Evolutionary conservation across 2,329 filamentous ascomycete species (phyloP), one percentile per base, ranked within the genome.

Genomic region (Cladosporium oxysporum): DNA sequence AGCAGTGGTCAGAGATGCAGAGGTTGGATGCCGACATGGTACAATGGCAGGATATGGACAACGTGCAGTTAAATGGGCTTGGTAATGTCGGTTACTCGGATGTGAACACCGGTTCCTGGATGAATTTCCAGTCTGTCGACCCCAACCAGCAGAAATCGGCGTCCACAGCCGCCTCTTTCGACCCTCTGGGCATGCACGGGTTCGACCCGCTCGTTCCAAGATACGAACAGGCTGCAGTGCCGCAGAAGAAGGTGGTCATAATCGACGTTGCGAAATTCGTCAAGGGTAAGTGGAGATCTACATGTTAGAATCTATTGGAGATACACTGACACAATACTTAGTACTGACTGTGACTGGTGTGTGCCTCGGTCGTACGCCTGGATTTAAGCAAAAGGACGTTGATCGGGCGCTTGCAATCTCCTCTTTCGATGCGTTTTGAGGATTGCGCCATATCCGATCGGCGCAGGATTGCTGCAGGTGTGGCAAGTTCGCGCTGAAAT

Each of bases 331-430:
- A 4, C 41, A 23, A 12, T 16, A 3, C 8, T 26, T 41, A 74
- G 69, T 62, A 59, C 74, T 80, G 68, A 78, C 70, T n/a, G 62
- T 74, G 37, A 72, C 75, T 33, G 76, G 70, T 21, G 75, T 81
- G 28, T 83, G 81, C 67, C 73, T 83, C 11, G 80, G 80, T n/a
- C 75, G 79, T 35, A 71, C 78, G 10, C 79, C 81, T 4, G 81
- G 81, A 0, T 83, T 80, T 66, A 75, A 79, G 66, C 74, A 77
- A 57, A 76, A 76, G 53, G 78, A 81, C 69, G 75, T 83, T 16
- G 80, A 83, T 71, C 64, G 70, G 49, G 80, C 80, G 18, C 73
- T 83, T 58, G 71, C 66, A 23, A 66, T 72, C 23, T 66, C 72
- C 26, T 69, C 68, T 12, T 73, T 74, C 35, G 71, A 67, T 64